Base-by-base conservation (phyloP, 306 rosid genomes). In the Vicia faba region DNA sequence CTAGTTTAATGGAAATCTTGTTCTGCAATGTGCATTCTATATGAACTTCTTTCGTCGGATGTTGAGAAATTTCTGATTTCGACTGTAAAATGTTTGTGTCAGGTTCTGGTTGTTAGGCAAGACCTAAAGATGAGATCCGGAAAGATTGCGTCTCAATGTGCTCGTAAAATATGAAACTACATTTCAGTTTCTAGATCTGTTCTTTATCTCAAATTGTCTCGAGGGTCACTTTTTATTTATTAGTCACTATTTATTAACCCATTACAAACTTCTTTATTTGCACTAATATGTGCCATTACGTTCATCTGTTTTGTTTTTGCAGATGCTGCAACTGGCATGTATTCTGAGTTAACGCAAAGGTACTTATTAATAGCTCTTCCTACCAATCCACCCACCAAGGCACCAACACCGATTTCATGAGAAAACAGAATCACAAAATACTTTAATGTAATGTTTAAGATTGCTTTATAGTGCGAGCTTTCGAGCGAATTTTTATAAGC, bases 61-160 rank as follows among this genome's bases (percentile, higher is more conserved):
- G 39, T 57, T 33, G 45, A 70, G 46, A 39, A 54, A 63, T 64
- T 69, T 80, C 68, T 71, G 64, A 50, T 69, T 76, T 62, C 29
- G 60, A 67, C 44, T 18, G 31, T n/a, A n/a, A n/a, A n/a, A n/a
- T n/a, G n/a, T 61, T 56, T 64, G 53, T 75, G 74, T 20, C 77
- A 92, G 96, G 96, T 89, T 66, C 81, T 87, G 76, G 86, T 92
- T 5, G 98, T 92, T 14, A 78, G 98, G 76, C 96, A 82, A 80
- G 98, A 89, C 78, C 78, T 92, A 31, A 92, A 87, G 87, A 92
- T 92, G 96, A 91, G 78, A 71, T 64, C 92, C 0, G 95, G 98
- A 80, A 92, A 92, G 81, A 87, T 92, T 58, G 98, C 96, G 57
- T 92, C 98, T 39, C 98, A 92, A 73, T 92, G 96, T 81, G 96